Conservation (phyloP, 2,329 filamentous ascomycete genomes). For the Ambrosiella beaveri region DNA sequence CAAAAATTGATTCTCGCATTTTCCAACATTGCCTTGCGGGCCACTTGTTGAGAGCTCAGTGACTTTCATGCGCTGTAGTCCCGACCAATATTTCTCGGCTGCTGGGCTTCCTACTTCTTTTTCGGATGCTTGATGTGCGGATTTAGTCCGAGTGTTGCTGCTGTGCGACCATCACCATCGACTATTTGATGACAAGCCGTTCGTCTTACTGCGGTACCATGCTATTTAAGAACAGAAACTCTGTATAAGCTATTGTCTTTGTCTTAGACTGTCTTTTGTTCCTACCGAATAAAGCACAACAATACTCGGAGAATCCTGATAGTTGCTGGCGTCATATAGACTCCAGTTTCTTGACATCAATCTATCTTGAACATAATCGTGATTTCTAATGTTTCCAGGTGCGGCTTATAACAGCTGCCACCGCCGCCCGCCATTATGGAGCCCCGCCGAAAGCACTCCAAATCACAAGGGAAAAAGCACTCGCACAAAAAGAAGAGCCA, state of each 20-base stretch:
- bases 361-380: not conserved
- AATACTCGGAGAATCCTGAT: not conserved
- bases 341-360: not conserved
- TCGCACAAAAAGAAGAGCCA: not conserved
- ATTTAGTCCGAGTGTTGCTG: not conserved
- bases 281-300: not conserved
- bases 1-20: not conserved
- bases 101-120: not conserved
- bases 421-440: not conserved
- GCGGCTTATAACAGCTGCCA: not conserved
- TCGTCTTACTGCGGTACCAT: not conserved
- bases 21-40: no score
- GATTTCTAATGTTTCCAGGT: not conserved
- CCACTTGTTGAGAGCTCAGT: no score
- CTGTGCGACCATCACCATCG: constrained; percentile 1
- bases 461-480: not conserved
- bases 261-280: not conserved
- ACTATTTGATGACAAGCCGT: not conserved
- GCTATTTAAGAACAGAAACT: not conserved
- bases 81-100: no score
- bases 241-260: not conserved
- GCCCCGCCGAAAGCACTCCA: not conserved
- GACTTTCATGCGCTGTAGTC: not conserved
- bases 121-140: not conserved
- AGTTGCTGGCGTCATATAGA: not conserved